Percentiles rank a stretch among this genome's conserved stretches.
These are phyloP conservation scores for Ceratocystiopsis minuta DNA, from an alignment of 2,329 filamentous ascomycete genomes.

Conservation along the genomic window DNA sequence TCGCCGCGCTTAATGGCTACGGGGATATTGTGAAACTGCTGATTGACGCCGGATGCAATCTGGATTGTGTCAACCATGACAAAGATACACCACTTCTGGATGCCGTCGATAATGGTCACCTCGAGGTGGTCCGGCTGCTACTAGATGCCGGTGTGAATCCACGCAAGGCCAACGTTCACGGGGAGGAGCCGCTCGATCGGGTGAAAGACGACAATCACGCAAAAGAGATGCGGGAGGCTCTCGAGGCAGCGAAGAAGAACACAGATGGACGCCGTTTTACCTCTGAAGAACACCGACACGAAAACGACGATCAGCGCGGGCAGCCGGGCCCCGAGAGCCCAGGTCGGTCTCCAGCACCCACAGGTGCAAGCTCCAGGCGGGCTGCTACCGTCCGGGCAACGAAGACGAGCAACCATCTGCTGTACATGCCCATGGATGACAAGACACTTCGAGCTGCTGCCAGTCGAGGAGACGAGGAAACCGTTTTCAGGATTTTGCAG, in stretches of 20 bases:
- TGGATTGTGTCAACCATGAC: conserved; percentile 62
- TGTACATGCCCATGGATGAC: conserved; percentile 46
- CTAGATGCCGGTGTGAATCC: conserved; percentile 82
- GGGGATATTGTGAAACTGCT: conserved; percentile 76
- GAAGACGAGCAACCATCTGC: conserved; percentile 44
- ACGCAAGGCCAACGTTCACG: conserved; percentile 75
- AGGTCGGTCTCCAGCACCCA: conserved; percentile 33
- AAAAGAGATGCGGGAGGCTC: conserved; percentile 55
- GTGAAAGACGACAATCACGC: conserved; percentile 56
- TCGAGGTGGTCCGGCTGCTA: conserved; percentile 72
- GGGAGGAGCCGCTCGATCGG: conserved; percentile 77
- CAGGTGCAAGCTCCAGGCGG: conserved; percentile 24
- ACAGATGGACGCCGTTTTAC: conserved; percentile 34
- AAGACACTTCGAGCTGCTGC: conserved; percentile 43
- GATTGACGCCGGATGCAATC: conserved; percentile 65
- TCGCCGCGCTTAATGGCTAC: conserved; percentile 74
- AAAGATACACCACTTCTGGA: conserved; percentile 90
- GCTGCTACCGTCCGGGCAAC: conserved; percentile 38
- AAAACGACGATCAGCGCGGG: conserved; percentile 27
- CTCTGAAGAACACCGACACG: conserved; percentile 39
- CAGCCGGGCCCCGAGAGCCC: conserved; percentile 41
- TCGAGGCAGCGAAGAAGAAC: conserved; percentile 42
- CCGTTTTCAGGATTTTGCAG: conserved; percentile 41
- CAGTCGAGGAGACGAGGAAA: conserved; percentile 42
- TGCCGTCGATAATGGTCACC: conserved; percentile 86